phyloP scores from a whole-genome alignment of 1,139 yeast genomes.

The Blastobotrys petasosporus region DNA sequence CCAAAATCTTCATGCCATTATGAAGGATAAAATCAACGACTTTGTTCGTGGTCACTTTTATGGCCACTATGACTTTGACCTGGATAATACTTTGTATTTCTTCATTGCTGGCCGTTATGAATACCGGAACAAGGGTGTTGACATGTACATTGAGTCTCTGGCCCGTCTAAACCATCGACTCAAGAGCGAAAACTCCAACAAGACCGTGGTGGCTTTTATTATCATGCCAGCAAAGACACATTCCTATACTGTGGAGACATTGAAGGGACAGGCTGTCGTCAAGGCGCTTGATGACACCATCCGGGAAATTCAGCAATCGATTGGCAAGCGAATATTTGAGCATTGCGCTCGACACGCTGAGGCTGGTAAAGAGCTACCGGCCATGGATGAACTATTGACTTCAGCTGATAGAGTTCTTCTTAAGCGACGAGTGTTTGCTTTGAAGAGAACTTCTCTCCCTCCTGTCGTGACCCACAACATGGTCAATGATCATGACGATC shows the following conservation, averaged over 20 bases:
- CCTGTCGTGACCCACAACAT: conserved; percentile 98
- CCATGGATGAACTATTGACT: conserved; percentile 73
- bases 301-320: conserved; percentile 78
- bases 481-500: conserved; percentile 88
- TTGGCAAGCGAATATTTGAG: conserved; percentile 84
- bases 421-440: conserved; percentile 89
- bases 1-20: conserved; percentile 89
- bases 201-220: conserved; percentile 95
- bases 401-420: conserved; percentile 85
- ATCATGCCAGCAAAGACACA: conserved; percentile 96
- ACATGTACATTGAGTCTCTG: conserved; percentile 85
- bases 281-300: conserved; percentile 87
- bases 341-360: conserved; percentile 82
- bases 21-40: conserved; percentile 88
- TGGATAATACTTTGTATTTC: conserved; percentile 88
- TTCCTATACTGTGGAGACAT: conserved; percentile 91
- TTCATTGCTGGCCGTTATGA: conserved; percentile 98
- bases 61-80: conserved; percentile 91
- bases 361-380: conserved; percentile 53
- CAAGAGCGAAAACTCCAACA: conserved; percentile 74
- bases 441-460: conserved; percentile 82
- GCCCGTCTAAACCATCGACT: conserved; percentile 87
- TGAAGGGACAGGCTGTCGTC: conserved; percentile 93
- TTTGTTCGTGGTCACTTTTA: conserved; percentile 95
- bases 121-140: conserved; percentile 94